Evolutionary conservation across 306 rosid species (phyloP).

Genomic region (Castanea mollissima): DNA sequence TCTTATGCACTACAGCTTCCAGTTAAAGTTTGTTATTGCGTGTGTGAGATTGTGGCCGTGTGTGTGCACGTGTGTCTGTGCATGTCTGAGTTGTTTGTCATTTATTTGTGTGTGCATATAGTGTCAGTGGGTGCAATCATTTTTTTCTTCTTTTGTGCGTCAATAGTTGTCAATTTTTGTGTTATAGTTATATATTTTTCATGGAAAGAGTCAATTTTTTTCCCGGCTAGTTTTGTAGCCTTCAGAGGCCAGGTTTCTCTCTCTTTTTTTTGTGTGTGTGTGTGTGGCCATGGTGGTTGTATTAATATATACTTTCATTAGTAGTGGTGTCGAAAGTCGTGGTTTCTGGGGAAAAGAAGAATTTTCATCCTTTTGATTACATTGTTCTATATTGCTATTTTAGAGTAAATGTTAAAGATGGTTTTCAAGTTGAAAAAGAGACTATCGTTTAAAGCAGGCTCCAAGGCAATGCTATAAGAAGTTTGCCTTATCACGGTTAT

Average conservation of each 20-base stretch:
- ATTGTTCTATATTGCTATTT: not conserved
- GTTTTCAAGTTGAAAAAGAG: no score
- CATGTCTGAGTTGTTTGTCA: not conserved
- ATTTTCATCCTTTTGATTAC: not conserved
- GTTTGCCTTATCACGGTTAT: no score
- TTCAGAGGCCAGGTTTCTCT: not conserved
- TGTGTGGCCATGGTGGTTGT: not conserved
- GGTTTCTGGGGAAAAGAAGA: not conserved
- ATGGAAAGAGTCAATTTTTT: not conserved
- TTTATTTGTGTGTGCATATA: not conserved
- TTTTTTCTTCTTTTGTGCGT: not conserved
- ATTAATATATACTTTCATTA: not conserved
- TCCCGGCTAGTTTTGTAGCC: not conserved
- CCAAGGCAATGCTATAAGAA: no score
- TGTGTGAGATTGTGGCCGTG: conserved; percentile 15
- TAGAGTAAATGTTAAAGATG: no score
- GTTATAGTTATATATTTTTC: not conserved
- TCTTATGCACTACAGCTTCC: conserved; percentile 92
- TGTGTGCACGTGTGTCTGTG: not conserved
- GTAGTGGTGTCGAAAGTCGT: not conserved
- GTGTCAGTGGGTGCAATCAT: not conserved
- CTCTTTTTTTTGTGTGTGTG: not conserved
- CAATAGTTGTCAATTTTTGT: not conserved
- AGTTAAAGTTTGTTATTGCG: conserved; percentile 41
- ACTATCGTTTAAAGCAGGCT: no score